Evolutionary conservation across 306 rosid genomes (phyloP).

Genomic region (Prunus davidiana): DNA sequence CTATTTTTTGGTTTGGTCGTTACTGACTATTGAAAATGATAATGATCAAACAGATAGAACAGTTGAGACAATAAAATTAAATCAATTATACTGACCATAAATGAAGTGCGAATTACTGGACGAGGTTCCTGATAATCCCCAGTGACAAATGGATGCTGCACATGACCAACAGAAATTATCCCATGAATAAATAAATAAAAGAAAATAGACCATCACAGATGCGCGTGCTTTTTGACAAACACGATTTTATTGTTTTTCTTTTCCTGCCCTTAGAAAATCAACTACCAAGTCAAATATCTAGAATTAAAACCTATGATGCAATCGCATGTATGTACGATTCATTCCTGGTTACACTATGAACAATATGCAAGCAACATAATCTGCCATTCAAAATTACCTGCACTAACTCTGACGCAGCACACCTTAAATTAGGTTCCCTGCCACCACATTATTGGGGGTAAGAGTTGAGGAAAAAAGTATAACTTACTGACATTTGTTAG

Average conservation of each 20-base stretch:
- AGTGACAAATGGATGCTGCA: constrained; percentile 90
- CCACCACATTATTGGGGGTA: constrained; percentile 36
- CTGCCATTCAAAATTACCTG: constrained; percentile 47
- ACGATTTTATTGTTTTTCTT: neutral
- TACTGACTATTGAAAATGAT: constrained; percentile 2
- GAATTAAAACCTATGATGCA: neutral
- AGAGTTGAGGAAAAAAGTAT: neutral
- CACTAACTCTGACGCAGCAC: constrained; percentile 71
- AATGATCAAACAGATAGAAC: constrained; percentile 14
- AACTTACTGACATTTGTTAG: neutral
- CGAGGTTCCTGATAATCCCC: constrained; percentile 47
- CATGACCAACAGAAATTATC: constrained; percentile 21
- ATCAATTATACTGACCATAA: constrained; percentile 51
- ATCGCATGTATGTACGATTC: neutral
- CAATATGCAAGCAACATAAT: constrained; percentile 3
- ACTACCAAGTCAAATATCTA: neutral
- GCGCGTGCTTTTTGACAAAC: neutral
- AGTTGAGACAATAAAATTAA: constrained; percentile 15
- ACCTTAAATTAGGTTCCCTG: constrained; percentile 90
- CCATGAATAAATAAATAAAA: neutral
- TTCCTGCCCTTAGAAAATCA: neutral
- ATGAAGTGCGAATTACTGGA: constrained; percentile 42
- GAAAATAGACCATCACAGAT: neutral
- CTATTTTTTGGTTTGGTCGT: neutral
- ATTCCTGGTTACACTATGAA: neutral